phyloP scores from a whole-genome alignment of 2,329 filamentous ascomycete genomes.

The Beauveria asiatica region DNA sequence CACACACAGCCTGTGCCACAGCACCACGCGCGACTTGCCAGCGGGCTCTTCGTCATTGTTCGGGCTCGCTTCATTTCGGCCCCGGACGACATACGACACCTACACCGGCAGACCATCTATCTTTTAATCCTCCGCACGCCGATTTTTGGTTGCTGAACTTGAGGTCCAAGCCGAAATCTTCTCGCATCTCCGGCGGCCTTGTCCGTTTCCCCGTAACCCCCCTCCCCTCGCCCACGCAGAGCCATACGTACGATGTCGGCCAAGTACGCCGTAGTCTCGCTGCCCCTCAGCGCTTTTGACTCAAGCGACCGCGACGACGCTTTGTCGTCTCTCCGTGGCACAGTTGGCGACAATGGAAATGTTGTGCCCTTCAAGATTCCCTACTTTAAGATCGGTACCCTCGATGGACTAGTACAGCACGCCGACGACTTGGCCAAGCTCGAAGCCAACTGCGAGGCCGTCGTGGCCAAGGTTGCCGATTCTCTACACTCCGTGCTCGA shows the following conservation, averaged over 20 bases:
- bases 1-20: conserved; percentile 18
- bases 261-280: conserved; percentile 81
- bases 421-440: conserved; percentile 92
- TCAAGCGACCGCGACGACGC: conserved; percentile 75
- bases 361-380: conserved; percentile 75
- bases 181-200: neutral
- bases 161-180: neutral
- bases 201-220: neutral
- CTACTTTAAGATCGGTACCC: conserved; percentile 94
- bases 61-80: neutral
- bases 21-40: too few species aligned
- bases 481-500: conserved; percentile 76
- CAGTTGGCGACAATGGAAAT: conserved; percentile 66
- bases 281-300: conserved; percentile 80
- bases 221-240: neutral
- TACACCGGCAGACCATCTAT: neutral
- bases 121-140: neutral
- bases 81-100: neutral
- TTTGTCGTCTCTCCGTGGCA: conserved; percentile 63
- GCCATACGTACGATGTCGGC: conserved; percentile 32
- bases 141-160: neutral
- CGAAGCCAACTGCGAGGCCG: conserved; percentile 66
- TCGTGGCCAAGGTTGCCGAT: conserved; percentile 82
- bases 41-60: conserved; percentile 5
- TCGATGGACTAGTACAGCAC: conserved; percentile 91